These are phyloP conservation scores for Pichia sp. DNA, from an alignment of 1,139 yeast genomes.

Conservation along the genomic window DNA sequence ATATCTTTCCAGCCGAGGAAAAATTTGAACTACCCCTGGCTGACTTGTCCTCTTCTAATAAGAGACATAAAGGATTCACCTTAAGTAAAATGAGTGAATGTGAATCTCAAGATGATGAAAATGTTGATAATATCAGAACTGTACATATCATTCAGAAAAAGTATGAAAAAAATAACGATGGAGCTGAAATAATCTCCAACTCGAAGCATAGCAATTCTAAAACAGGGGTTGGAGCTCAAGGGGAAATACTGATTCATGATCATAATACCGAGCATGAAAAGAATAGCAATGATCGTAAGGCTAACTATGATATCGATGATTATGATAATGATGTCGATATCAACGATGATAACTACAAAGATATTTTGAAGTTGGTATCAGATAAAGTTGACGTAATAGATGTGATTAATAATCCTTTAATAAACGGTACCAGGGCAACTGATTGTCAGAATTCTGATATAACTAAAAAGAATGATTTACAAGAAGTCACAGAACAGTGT, in stretches of 20 bases:
- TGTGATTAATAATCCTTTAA: slow-evolving; percentile 9
- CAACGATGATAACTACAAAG: background rate
- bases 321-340: slow-evolving; percentile 2
- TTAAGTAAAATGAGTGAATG: background rate
- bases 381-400: slow-evolving; percentile 16
- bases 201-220: too few species aligned
- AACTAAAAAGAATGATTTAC: background rate
- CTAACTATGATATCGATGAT: background rate
- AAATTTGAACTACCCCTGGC: background rate
- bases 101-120: background rate
- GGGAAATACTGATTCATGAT: background rate
- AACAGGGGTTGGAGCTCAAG: too few species aligned
- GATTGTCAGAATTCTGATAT: background rate
- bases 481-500: background rate
- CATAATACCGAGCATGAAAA: background rate
- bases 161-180: background rate
- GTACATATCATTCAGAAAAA: too few species aligned
- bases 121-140: too few species aligned
- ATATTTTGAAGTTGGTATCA: slow-evolving; percentile 8
- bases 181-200: background rate
- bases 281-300: background rate
- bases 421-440: background rate
- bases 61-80: slow-evolving; percentile 1
- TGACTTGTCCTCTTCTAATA: background rate
- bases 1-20: background rate